These are phyloP conservation scores for Davidsoniella neocaledoniae DNA, from an alignment of 2,329 filamentous ascomycete species.

Conservation along the genomic window DNA sequence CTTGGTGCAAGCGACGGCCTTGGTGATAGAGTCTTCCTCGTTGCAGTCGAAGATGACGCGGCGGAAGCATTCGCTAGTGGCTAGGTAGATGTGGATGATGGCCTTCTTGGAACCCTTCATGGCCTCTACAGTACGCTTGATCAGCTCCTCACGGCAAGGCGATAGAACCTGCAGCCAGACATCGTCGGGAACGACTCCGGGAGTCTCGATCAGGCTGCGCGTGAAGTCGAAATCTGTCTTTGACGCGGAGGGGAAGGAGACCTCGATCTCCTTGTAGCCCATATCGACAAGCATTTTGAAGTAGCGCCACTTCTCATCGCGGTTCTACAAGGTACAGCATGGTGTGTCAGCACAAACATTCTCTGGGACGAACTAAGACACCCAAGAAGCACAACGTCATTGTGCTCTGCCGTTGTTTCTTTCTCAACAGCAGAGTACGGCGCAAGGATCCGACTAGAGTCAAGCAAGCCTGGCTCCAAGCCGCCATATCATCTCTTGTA, in stretches of 20 bases:
- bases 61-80: constrained; percentile 91
- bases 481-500: no score
- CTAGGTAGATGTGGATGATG: constrained; percentile 88
- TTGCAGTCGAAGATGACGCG: constrained; percentile 77
- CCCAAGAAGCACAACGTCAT: background rate
- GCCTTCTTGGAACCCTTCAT: constrained; percentile 82
- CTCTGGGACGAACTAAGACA: background rate
- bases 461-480: background rate
- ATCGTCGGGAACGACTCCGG: constrained; percentile 69
- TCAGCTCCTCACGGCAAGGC: constrained; percentile 82
- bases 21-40: constrained; percentile 62
- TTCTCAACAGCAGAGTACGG: background rate
- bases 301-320: constrained; percentile 86
- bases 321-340: constrained; percentile 40
- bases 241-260: constrained; percentile 87
- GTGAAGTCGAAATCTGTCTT: constrained; percentile 92
- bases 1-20: constrained; percentile 74
- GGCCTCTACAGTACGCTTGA: constrained; percentile 75
- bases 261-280: constrained; percentile 95
- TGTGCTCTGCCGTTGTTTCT: background rate
- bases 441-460: background rate
- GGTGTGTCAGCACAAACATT: background rate
- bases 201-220: constrained; percentile 67
- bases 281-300: constrained; percentile 87
- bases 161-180: constrained; percentile 85